phyloP scores from a whole-genome alignment of 768 basidiomycete genomes.

The Pisolithus tinctorius region DNA sequence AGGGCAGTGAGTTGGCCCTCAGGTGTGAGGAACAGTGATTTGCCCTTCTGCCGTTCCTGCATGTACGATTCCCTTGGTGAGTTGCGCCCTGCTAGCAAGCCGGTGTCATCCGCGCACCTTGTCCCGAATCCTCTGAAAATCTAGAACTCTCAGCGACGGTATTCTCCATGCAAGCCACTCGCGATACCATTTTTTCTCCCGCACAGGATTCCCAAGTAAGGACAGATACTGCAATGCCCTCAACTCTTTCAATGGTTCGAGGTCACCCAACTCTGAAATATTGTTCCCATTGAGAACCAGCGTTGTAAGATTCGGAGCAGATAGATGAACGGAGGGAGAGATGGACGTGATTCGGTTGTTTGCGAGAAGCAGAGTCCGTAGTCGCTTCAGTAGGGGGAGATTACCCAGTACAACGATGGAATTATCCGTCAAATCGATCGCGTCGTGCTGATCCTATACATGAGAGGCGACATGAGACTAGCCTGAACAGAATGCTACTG shows the following conservation, averaged over 20 bases:
- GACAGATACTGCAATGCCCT: constrained; percentile 69
- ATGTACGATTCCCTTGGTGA: constrained; percentile 21
- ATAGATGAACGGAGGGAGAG: constrained; percentile 75
- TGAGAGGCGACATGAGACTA: constrained; percentile 9
- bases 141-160: constrained; percentile 82
- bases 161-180: constrained; percentile 92
- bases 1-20: constrained; percentile 74
- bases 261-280: constrained; percentile 73
- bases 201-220: constrained; percentile 76
- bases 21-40: constrained; percentile 72
- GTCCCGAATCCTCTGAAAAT: constrained; percentile 92
- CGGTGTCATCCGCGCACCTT: constrained; percentile 61
- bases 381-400: constrained; percentile 78
- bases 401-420: constrained; percentile 77
- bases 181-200: constrained; percentile 93
- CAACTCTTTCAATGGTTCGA: constrained; percentile 76
- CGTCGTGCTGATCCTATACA: constrained; percentile 82
- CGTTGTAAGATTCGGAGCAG: constrained; percentile 76
- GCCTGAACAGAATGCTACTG: constrained; percentile 12
- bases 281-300: constrained; percentile 83
- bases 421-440: constrained; percentile 92
- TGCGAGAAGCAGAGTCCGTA: constrained; percentile 77
- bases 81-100: constrained; percentile 12
- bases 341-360: constrained; percentile 86
- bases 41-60: constrained; percentile 76